A percentile compares a stretch with the other conserved stretches of the same genome.
phyloP scores from a whole-genome alignment of 352 stramenopile genomes.

The Phytophthora hibernalis region DNA sequence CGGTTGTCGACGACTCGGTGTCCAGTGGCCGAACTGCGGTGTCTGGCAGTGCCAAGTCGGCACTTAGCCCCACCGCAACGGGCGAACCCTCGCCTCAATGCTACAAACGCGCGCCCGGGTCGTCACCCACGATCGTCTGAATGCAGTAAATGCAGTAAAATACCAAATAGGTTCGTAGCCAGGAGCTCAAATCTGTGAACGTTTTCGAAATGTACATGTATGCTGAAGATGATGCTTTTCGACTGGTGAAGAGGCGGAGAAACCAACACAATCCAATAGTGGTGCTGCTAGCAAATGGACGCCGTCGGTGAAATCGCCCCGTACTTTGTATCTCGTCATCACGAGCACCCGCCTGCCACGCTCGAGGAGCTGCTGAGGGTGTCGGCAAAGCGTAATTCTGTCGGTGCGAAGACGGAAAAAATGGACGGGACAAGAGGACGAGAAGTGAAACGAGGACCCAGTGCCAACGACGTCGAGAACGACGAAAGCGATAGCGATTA shows the following conservation, averaged over 20 bases:
- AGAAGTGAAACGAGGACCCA: not conserved
- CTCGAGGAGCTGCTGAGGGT: conserved; percentile 23
- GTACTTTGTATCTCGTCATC: conserved; percentile 27
- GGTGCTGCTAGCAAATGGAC: conserved; percentile 12
- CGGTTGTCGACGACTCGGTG: conserved; percentile 31
- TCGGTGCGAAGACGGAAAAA: not conserved
- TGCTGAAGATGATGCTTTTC: conserved; percentile 12
- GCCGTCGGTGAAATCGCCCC: not conserved
- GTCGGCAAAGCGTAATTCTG: conserved; percentile 9
- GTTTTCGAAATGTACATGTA: conserved; percentile 27
- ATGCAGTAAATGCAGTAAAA: not conserved
- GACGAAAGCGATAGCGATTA: conserved; percentile 41
- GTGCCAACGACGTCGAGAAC: conserved; percentile 1
- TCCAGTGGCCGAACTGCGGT: conserved; percentile 15
- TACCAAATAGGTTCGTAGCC: not conserved
- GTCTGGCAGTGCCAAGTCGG: conserved; percentile 13
- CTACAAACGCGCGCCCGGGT: conserved; percentile 67
- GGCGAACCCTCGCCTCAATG: conserved; percentile 43
- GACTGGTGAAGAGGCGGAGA: conserved; percentile 25
- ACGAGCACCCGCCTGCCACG: conserved; percentile 24
- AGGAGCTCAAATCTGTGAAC: conserved; percentile 9
- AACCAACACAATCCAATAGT: conserved; percentile 21
- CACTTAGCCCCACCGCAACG: conserved; percentile 42
- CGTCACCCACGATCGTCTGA: conserved; percentile 49
- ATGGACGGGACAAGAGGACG: not conserved